A percentile compares a stretch with the other conserved stretches of the same genome.
phyloP scores from a whole-genome alignment of 2,329 filamentous ascomycete species.

The Truncatella angustata region DNA sequence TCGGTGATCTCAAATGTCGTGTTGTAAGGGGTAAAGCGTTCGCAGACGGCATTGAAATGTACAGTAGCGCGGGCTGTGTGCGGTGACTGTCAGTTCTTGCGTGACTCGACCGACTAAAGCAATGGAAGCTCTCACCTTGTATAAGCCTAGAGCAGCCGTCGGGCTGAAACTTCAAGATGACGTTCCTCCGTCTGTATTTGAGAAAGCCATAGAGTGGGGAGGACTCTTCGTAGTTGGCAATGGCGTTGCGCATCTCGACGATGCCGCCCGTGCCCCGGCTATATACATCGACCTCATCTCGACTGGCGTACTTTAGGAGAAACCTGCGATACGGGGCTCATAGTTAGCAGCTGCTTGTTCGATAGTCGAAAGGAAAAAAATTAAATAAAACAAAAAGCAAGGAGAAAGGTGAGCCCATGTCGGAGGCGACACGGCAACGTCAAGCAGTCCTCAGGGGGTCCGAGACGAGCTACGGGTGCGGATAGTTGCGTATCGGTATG shows the following conservation, averaged over 20 bases:
- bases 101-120: too few relatives aligned
- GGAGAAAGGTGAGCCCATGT: constrained; percentile 2
- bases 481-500: too few relatives aligned
- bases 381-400: too few relatives aligned
- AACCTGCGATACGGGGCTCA: constrained; percentile 61
- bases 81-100: too few relatives aligned
- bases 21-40: constrained; percentile 81
- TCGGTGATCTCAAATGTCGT: constrained; percentile 74
- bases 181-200: constrained; percentile 83
- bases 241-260: constrained; percentile 74
- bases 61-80: constrained; percentile 86
- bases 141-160: constrained; percentile 87
- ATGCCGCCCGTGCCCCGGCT: constrained; percentile 78
- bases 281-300: constrained; percentile 83
- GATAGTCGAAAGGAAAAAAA: constrained; percentile 2
- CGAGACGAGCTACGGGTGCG: too few relatives aligned
- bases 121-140: too few relatives aligned
- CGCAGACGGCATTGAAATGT: constrained; percentile 65
- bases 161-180: constrained; percentile 89
- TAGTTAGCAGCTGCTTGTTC: background rate
- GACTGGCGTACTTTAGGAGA: constrained; percentile 83
- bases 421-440: background rate
- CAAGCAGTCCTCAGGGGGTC: background rate
- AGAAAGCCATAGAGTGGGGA: constrained; percentile 92
- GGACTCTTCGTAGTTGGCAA: constrained; percentile 76